These are phyloP conservation scores for Geoglossum cookeanum DNA, from an alignment of 2,329 filamentous ascomycete genomes.

Conservation along the genomic window DNA sequence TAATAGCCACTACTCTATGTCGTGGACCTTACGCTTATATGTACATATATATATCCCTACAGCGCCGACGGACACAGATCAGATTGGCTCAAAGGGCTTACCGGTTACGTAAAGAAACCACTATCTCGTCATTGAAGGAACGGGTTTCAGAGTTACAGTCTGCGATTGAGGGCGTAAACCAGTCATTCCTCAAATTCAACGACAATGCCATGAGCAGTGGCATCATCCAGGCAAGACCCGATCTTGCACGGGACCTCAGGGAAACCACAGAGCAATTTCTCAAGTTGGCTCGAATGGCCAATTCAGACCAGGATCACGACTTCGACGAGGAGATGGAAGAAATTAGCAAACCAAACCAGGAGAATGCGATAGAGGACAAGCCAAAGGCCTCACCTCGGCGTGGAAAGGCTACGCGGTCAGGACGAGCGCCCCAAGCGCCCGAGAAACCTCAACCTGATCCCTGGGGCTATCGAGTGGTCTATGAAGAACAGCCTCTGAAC, in stretches of 20 bases:
- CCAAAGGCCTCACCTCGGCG: conserved; percentile 18
- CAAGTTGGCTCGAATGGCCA: conserved; percentile 27
- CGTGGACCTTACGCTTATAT: not conserved
- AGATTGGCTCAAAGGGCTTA: conserved; percentile 73
- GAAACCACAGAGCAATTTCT: conserved; percentile 39
- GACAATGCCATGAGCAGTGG: conserved; percentile 39
- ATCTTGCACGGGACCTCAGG: conserved; percentile 37
- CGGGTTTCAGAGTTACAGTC: conserved; percentile 50
- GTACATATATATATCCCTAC: not conserved
- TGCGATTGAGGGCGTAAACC: conserved; percentile 55
- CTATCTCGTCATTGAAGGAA: conserved; percentile 53
- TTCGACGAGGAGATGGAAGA: conserved; percentile 12
- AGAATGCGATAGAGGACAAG: conserved; percentile 11
- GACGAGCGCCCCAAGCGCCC: not conserved
- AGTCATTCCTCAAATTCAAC: conserved; percentile 47
- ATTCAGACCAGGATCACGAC: conserved; percentile 18
- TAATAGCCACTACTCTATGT: conserved; percentile 6
- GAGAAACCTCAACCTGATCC: not conserved
- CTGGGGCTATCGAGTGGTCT: not conserved
- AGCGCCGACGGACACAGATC: conserved; percentile 74
- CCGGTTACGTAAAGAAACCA: conserved; percentile 64
- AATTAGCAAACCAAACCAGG: conserved; percentile 14
- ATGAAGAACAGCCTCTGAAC: not conserved
- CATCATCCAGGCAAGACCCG: conserved; percentile 36
- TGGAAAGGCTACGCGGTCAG: conserved; percentile 24